Evolutionary conservation across 176 grass and related monocot genomes (phyloP).

Genomic region (Sorghum bicolor): DNA sequence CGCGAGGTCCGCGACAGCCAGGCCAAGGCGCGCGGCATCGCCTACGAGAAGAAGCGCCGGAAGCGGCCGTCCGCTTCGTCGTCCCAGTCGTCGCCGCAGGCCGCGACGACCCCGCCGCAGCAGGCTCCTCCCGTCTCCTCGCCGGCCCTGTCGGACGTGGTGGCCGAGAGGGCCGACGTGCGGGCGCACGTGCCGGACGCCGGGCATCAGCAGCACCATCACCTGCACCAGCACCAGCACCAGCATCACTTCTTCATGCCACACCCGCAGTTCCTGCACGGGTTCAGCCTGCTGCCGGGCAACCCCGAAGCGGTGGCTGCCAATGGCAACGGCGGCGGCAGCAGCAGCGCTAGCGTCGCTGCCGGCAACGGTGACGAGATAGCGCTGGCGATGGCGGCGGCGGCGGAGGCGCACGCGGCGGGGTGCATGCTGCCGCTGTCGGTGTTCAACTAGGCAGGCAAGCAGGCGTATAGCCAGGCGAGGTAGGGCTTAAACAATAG

Average conservation of each 20-base stretch:
- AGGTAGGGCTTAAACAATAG: slow-evolving; percentile 31
- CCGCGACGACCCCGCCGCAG: background rate
- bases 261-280: slow-evolving; percentile 52
- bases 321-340: background rate
- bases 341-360: background rate
- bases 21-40: slow-evolving; percentile 58
- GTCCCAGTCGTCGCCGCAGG: background rate
- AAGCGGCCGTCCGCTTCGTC: slow-evolving; percentile 36
- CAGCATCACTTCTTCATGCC: slow-evolving; percentile 48
- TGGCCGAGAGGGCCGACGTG: background rate
- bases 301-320: background rate
- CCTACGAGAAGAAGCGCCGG: slow-evolving; percentile 66
- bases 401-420: slow-evolving; percentile 46
- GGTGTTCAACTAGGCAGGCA: slow-evolving; percentile 43
- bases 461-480: background rate
- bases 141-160: background rate
- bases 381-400: slow-evolving; percentile 43
- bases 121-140: background rate
- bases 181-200: background rate
- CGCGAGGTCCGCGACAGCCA: slow-evolving; percentile 59
- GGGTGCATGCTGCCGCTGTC: slow-evolving; percentile 56
- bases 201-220: background rate
- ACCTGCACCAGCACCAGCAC: background rate
- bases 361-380: slow-evolving; percentile 23
- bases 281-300: slow-evolving; percentile 28